phyloP scores from a whole-genome alignment of 73 alveolate species.

The Blepharisma japonicum region DNA sequence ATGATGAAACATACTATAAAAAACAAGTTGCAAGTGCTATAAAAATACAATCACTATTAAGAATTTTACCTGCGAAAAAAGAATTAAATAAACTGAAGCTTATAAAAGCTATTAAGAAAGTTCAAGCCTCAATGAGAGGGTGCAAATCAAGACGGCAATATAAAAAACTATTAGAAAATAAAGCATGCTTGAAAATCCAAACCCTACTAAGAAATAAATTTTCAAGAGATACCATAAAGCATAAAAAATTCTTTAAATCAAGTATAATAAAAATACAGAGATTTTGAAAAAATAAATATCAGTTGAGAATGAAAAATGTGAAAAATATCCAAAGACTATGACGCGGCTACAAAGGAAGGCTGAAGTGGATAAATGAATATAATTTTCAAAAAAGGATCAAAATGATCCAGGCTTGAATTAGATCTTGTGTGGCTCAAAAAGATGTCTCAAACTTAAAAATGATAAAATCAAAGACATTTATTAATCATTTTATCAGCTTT shows the following conservation, averaged over 20 bases:
- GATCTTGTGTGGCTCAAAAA: neutral
- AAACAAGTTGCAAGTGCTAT: slow-evolving; percentile 30
- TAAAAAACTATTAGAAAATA: neutral
- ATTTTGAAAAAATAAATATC: slow-evolving; percentile 27
- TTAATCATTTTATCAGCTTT: neutral
- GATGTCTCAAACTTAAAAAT: neutral
- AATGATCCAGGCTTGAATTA: neutral
- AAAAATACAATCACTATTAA: slow-evolving; percentile 26
- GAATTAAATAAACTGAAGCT: slow-evolving; percentile 9
- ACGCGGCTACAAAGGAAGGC: neutral
- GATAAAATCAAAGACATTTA: neutral
- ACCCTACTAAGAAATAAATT: neutral
- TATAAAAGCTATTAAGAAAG: slow-evolving; percentile 20
- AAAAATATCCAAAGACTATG: neutral
- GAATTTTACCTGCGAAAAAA: slow-evolving; percentile 29
- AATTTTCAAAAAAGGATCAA: neutral
- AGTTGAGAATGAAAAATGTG: neutral
- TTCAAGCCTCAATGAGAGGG: slow-evolving; percentile 29
- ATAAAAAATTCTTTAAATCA: neutral
- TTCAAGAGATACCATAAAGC: neutral
- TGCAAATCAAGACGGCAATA: slow-evolving; percentile 15
- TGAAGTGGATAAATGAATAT: neutral
- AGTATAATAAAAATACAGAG: slow-evolving; percentile 16
- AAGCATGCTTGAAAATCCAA: slow-evolving; percentile 18
- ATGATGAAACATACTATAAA: slow-evolving; percentile 15